phyloP scores from a whole-genome alignment of 2,329 filamentous ascomycete genomes.

The Fusarium devonianum region DNA sequence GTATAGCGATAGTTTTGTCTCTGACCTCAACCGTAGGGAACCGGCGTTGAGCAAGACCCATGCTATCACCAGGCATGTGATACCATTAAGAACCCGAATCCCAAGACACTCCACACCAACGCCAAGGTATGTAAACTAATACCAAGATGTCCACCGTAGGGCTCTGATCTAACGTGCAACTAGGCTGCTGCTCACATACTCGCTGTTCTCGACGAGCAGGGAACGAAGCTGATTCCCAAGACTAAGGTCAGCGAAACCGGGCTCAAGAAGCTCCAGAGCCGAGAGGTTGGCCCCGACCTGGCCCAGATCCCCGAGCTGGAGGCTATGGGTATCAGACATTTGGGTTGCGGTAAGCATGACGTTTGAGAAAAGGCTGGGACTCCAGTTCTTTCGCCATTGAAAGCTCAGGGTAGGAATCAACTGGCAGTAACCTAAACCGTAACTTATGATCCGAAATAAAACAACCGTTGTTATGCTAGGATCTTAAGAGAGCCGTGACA shows the following conservation, averaged over 20 bases:
- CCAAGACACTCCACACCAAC: constrained; percentile 42
- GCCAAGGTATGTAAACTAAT: constrained; percentile 26
- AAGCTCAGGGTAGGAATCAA: no score
- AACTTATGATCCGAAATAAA: no score
- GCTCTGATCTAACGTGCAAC: not conserved
- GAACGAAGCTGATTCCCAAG: constrained; percentile 40
- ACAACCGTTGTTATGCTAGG: no score
- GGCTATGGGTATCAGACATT: constrained; percentile 46
- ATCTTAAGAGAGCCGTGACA: no score
- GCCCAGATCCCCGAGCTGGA: constrained; percentile 44
- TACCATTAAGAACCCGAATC: constrained; percentile 47
- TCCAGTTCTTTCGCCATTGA: no score
- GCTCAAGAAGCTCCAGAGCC: constrained; percentile 20
- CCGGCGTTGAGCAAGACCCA: constrained; percentile 33
- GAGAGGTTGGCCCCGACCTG: constrained; percentile 24
- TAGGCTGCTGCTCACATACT: constrained; percentile 57
- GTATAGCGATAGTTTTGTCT: not conserved
- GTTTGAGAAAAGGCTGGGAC: no score
- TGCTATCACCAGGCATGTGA: constrained; percentile 49
- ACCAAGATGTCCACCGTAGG: no score
- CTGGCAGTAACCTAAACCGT: no score
- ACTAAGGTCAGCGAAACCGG: constrained; percentile 23
- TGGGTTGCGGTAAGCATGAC: constrained; percentile 44
- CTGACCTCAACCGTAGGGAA: constrained; percentile 6
- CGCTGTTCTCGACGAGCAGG: constrained; percentile 33